Percentiles rank a stretch among this genome's conserved stretches.
These are phyloP conservation scores for Arthrobotrys sinensis DNA, from an alignment of 2,329 filamentous ascomycete genomes.

Conservation along the genomic window DNA sequence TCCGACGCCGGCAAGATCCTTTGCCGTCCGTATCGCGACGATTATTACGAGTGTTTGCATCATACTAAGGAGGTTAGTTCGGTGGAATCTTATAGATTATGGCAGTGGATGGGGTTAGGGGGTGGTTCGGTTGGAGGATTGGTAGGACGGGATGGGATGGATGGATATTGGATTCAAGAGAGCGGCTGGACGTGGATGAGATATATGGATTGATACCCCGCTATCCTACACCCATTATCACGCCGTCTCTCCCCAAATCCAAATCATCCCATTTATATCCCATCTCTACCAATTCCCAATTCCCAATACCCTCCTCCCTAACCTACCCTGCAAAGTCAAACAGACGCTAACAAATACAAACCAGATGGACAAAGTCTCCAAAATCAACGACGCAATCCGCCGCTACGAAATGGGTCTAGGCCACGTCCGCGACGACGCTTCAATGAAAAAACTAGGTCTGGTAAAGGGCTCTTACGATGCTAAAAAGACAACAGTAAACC, in stretches of 20 bases:
- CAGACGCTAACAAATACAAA: not conserved
- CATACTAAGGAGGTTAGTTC: conserved; percentile 94
- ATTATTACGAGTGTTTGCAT: conserved; percentile 99
- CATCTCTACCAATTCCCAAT: not conserved
- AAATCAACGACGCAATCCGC: conserved; percentile 51
- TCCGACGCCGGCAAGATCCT: conserved; percentile 83
- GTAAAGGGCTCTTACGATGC: conserved; percentile 53
- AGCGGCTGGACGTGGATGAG: too few species aligned
- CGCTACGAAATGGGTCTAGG: conserved; percentile 54
- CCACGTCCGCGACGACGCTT: conserved; percentile 33
- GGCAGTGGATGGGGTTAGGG: too few species aligned
- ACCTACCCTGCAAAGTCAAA: not conserved
- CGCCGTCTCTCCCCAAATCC: too few species aligned
- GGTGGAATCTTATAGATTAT: not conserved
- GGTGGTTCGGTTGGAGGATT: not conserved
- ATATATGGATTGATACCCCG: too few species aligned
- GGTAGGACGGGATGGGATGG: too few species aligned
- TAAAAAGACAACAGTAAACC: conserved; percentile 36
- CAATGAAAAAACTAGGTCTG: conserved; percentile 42
- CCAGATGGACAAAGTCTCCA: conserved; percentile 48
- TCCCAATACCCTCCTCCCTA: not conserved
- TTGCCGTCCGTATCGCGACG: conserved; percentile 86
- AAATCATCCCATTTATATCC: too few species aligned
- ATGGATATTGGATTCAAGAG: too few species aligned
- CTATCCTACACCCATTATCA: too few species aligned